phyloP scores from a whole-genome alignment of 805 yeast species.

The Scheffersomyces stipitis region DNA sequence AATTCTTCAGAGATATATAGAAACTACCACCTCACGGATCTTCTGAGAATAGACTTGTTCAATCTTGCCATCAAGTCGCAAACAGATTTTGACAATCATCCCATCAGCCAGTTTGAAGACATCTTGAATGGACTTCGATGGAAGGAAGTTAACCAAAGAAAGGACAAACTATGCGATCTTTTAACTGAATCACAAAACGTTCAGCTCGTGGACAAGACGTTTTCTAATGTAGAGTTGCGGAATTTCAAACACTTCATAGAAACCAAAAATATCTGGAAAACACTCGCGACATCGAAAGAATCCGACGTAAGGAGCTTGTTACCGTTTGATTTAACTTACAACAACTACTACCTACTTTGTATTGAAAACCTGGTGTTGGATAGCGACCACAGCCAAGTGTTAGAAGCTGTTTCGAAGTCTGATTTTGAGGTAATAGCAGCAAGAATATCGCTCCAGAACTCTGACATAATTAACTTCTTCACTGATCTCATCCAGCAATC shows the following conservation, averaged over 20 bases:
- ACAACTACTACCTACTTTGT: constrained; percentile 25
- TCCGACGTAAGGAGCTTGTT: constrained; percentile 11
- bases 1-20: too few species aligned
- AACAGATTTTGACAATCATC: constrained; percentile 1
- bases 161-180: constrained; percentile 13
- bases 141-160: constrained; percentile 2
- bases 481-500: neutral
- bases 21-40: constrained; percentile 33
- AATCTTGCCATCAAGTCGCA: constrained; percentile 21
- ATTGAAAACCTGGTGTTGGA: constrained; percentile 27
- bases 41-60: constrained; percentile 29
- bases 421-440: constrained; percentile 30
- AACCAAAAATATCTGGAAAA: constrained; percentile 1
- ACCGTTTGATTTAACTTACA: constrained; percentile 32
- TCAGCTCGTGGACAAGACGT: constrained; percentile 2
- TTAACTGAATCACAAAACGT: constrained; percentile 5
- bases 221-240: neutral
- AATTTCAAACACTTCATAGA: neutral
- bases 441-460: constrained; percentile 16
- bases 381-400: constrained; percentile 22
- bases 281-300: constrained; percentile 4
- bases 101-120: constrained; percentile 3
- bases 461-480: constrained; percentile 14
- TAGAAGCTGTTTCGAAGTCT: constrained; percentile 19
- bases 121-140: constrained; percentile 5